Base-by-base conservation (phyloP, 106 monocot species). In the Dendrobium huoshanense region DNA sequence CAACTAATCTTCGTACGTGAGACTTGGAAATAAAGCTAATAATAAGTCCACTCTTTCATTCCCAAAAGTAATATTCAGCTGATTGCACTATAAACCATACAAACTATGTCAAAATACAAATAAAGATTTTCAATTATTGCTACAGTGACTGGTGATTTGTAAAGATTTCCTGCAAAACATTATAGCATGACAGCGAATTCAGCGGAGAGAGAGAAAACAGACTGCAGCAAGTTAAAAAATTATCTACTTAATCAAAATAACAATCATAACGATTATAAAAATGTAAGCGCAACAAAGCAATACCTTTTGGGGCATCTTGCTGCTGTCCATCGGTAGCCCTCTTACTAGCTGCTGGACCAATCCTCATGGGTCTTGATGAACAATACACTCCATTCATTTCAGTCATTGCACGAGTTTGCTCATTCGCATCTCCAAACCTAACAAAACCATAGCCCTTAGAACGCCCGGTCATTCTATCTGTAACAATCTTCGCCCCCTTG, bases 381-480 rank as follows among this genome's bases (percentile, higher is more conserved):
- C 93, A 91, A 55, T 90, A 86, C 82, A 89, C 74, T 25, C 96
- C 96, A 85, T 96, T 91, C 96, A 96, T 96, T 82, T 96, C 96
- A 41, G 92, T 90, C 93, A 96, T 92, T 20, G 96, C 96, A 56
- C 92, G 94, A 67, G 84, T 77, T 86, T 97, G 96, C 64, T 97
- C 96, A 85, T 85, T 94, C 37, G 81, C 85, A 89, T 97, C 96
- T 44, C 94, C 90, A 88, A 97, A 97, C 80, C 84, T 97, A 33
- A 97, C 96, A 92, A 97, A 97, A 33, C 96, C 96, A 84, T 97
- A 97, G 7, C 96, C 96, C 79, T 97, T 97, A 20, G 94, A 90
- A 8, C 89, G 86, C 73, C 90, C 90, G 19, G 96, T 97, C 20
- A 81, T 33, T 81, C 90, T 92, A 78, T 97, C 96, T 25, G 86